These are phyloP conservation scores for Brassica incana DNA, from an alignment of 345 rosid species.

Conservation along the genomic window DNA sequence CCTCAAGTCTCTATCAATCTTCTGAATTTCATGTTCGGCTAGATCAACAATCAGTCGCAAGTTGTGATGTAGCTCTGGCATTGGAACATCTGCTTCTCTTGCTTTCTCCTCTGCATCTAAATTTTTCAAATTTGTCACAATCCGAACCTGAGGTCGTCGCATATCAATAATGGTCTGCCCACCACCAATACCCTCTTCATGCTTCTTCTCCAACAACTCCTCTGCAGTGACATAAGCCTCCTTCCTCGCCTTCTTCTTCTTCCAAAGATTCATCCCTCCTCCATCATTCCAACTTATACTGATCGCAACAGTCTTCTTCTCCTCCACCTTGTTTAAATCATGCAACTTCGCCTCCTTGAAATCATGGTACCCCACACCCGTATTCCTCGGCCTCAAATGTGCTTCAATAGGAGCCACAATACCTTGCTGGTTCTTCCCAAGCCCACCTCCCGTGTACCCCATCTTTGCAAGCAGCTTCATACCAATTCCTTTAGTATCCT, in stretches of 20 bases:
- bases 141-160: slow-evolving; percentile 88
- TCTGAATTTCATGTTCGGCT: slow-evolving; percentile 84
- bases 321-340: slow-evolving; percentile 54
- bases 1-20: slow-evolving; percentile 79
- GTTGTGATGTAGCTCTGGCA: slow-evolving; percentile 95
- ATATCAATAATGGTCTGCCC: slow-evolving; percentile 87
- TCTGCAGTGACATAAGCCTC: slow-evolving; percentile 61
- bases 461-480: slow-evolving; percentile 79
- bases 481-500: slow-evolving; percentile 79
- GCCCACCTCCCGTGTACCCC: slow-evolving; percentile 92
- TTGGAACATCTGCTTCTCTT: slow-evolving; percentile 77
- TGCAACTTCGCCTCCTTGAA: slow-evolving; percentile 66
- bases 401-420: slow-evolving; percentile 83
- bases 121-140: slow-evolving; percentile 85
- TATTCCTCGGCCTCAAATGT: slow-evolving; percentile 79
- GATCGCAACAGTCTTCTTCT: slow-evolving; percentile 47
- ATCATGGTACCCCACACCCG: slow-evolving; percentile 89
- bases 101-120: slow-evolving; percentile 89
- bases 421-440: slow-evolving; percentile 86
- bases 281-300: slow-evolving; percentile 30
- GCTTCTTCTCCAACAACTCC: slow-evolving; percentile 73
- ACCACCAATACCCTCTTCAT: slow-evolving; percentile 73
- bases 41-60: slow-evolving; percentile 72
- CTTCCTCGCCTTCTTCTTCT: slow-evolving; percentile 56
- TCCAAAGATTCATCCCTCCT: slow-evolving; percentile 54